A percentile compares a stretch with the other conserved stretches of the same genome.
These are phyloP conservation scores for Nyssa sinensis DNA, from an alignment of 148 eudicot genomes.

Conservation along the genomic window DNA sequence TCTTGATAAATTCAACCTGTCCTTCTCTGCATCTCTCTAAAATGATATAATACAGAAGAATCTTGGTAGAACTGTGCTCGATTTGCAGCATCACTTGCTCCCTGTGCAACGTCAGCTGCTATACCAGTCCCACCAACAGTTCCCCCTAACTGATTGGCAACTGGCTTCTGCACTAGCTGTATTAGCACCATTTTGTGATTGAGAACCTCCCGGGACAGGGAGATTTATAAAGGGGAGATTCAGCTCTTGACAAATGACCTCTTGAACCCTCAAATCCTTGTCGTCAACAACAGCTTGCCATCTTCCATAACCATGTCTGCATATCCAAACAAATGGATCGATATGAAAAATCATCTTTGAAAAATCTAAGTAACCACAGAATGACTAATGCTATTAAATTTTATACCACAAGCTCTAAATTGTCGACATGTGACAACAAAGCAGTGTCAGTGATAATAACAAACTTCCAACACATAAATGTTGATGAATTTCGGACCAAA, in stretches of 20 bases:
- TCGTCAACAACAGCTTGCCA: conserved; percentile 98
- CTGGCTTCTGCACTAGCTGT: conserved; percentile 31
- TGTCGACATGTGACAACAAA: background rate
- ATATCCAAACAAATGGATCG: conserved; percentile 16
- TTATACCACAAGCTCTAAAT: too few relatives aligned
- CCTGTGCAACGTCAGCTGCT: conserved; percentile 40
- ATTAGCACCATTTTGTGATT: conserved; percentile 36
- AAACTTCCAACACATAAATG: background rate
- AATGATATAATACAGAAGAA: conserved; percentile 48
- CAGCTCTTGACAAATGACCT: conserved; percentile 77
- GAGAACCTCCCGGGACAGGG: conserved; percentile 49
- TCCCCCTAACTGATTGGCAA: conserved; percentile 39
- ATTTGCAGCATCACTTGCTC: conserved; percentile 39
- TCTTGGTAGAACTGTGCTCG: conserved; percentile 33
- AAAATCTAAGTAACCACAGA: background rate
- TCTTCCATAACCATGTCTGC: conserved; percentile 96
- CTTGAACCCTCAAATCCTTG: conserved; percentile 71
- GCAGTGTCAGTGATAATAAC: background rate
- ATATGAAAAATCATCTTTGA: background rate
- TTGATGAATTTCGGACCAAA: background rate
- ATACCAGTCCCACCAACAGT: conserved; percentile 41
- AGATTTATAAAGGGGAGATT: conserved; percentile 69
- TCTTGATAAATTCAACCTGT: conserved; percentile 85
- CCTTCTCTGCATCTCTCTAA: conserved; percentile 93
- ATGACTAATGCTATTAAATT: background rate